Percentiles rank a stretch among this genome's conserved stretches.
Evolutionary conservation across 805 yeast genomes (phyloP).

Genomic region (Nakazawaea sp.): DNA sequence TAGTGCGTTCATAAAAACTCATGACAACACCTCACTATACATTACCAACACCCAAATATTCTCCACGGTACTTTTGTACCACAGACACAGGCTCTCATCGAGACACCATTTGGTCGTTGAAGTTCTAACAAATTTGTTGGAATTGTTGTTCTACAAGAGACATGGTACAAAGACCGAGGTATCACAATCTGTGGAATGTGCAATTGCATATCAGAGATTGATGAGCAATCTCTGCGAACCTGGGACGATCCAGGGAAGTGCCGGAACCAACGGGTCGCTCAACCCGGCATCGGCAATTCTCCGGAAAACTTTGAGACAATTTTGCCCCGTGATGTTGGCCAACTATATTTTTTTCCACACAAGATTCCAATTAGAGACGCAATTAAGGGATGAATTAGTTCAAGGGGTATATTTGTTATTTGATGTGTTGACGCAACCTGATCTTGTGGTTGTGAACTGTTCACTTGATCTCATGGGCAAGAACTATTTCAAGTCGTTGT

Average conservation of each 20-base stretch:
- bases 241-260: conserved; percentile 23
- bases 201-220: conserved; percentile 47
- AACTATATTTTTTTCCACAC: conserved; percentile 53
- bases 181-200: conserved; percentile 26
- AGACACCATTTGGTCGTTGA: conserved; percentile 64
- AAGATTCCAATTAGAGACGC: conserved; percentile 36
- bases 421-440: conserved; percentile 62
- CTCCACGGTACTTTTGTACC: conserved; percentile 58
- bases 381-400: conserved; percentile 40
- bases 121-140: conserved; percentile 44
- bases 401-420: conserved; percentile 57
- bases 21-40: conserved; percentile 25
- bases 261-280: conserved; percentile 26
- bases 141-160: conserved; percentile 27
- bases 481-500: conserved; percentile 57
- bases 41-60: conserved; percentile 37
- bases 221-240: conserved; percentile 74
- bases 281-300: conserved; percentile 49
- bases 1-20: background rate
- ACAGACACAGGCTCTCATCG: conserved; percentile 61
- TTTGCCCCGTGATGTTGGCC: conserved; percentile 51
- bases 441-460: conserved; percentile 54
- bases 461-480: conserved; percentile 67
- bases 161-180: conserved; percentile 1
- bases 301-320: conserved; percentile 57